Conservation (phyloP, 2,329 filamentous ascomycete species). For the Alternaria sp. region DNA sequence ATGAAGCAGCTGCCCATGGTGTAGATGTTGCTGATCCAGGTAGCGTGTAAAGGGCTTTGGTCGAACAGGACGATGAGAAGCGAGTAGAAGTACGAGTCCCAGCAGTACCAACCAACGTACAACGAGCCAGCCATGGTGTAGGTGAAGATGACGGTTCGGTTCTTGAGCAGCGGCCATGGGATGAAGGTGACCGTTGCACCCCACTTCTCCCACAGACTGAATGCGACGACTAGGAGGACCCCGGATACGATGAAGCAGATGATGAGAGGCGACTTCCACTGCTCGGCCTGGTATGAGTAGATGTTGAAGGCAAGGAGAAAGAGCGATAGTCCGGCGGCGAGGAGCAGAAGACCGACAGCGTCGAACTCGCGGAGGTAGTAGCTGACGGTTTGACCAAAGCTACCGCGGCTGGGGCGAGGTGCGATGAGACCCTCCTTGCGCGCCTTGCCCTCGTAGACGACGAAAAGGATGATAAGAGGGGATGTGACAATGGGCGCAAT, state of each 20-base stretch:
- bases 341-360: slow-evolving; percentile 66
- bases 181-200: slow-evolving; percentile 54
- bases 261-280: slow-evolving; percentile 52
- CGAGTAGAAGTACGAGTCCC: slow-evolving; percentile 55
- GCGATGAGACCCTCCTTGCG: slow-evolving; percentile 62
- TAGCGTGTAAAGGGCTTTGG: slow-evolving; percentile 44
- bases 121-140: slow-evolving; percentile 58
- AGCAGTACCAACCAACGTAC: slow-evolving; percentile 50
- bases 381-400: slow-evolving; percentile 56
- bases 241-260: slow-evolving; percentile 56
- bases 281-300: slow-evolving; percentile 42
- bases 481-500: slow-evolving; percentile 67
- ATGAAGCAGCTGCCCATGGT: slow-evolving; percentile 50
- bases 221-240: slow-evolving; percentile 47
- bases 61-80: slow-evolving; percentile 53
- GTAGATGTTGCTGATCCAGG: slow-evolving; percentile 54
- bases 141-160: slow-evolving; percentile 63
- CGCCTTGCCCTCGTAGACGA: slow-evolving; percentile 68
- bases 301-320: slow-evolving; percentile 75
- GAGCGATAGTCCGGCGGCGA: slow-evolving; percentile 68
- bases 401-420: slow-evolving; percentile 58
- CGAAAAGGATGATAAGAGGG: slow-evolving; percentile 68
- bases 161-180: slow-evolving; percentile 58
- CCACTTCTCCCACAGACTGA: slow-evolving; percentile 55
- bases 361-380: slow-evolving; percentile 72